These are phyloP conservation scores for Pulveroboletus sp. DNA, from an alignment of 1,284 basidiomycete genomes.

Conservation along the genomic window DNA sequence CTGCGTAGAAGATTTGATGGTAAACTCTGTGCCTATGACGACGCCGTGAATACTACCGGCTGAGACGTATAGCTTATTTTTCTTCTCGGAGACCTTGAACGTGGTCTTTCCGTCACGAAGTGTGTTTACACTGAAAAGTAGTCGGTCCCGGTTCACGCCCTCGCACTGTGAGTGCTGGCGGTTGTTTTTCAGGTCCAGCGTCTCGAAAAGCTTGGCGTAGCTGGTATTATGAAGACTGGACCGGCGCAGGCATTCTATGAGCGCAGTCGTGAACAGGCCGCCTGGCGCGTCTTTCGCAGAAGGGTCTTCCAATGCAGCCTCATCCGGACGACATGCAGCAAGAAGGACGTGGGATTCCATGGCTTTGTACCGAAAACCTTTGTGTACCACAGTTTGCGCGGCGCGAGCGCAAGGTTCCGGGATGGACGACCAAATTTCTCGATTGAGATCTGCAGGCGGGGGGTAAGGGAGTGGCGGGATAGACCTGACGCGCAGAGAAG, in stretches of 20 bases:
- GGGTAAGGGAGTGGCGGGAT: conserved; percentile 10
- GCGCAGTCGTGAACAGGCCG: conserved; percentile 27
- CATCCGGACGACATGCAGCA: conserved; percentile 25
- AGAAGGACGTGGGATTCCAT: conserved; percentile 27
- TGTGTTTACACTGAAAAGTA: conserved; percentile 28
- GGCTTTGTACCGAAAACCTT: conserved; percentile 20
- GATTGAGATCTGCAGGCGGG: conserved; percentile 20
- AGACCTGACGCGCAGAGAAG: conserved; percentile 10
- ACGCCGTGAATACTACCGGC: conserved; percentile 27
- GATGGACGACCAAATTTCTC: conserved; percentile 11
- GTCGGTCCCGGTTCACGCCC: conserved; percentile 18
- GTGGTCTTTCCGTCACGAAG: conserved; percentile 14
- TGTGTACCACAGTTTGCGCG: conserved; percentile 7
- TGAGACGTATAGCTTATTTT: conserved; percentile 14
- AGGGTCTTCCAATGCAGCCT: conserved; percentile 16
- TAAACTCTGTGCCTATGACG: conserved; percentile 18
- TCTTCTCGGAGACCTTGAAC: conserved; percentile 21
- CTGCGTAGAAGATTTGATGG: background rate
- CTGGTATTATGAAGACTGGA: conserved; percentile 19
- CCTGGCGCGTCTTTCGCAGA: conserved; percentile 7
- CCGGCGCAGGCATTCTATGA: conserved; percentile 19
- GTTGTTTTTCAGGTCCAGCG: conserved; percentile 9
- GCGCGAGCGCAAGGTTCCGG: conserved; percentile 9
- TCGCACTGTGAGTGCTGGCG: conserved; percentile 27
- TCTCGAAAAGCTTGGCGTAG: conserved; percentile 18